Evolutionary conservation across 1,284 basidiomycete species (phyloP), one percentile per base, ranked within the genome.

Genomic region (Ustilago vetiveriae): DNA sequence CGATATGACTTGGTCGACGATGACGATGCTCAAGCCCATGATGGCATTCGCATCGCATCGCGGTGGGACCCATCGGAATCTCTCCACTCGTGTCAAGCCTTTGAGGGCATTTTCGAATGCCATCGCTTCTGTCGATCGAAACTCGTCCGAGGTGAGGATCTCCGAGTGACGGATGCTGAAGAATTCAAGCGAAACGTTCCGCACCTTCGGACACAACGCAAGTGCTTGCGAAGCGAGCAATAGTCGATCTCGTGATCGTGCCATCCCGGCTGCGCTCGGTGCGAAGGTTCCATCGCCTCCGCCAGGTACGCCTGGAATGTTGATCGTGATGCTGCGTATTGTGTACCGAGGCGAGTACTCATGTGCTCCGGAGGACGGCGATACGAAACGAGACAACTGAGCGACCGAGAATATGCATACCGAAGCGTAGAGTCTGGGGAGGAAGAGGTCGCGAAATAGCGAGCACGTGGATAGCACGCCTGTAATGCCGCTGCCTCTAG

Each of bases 221-320:
- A 66, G 30, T 4, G 56, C 63, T 6, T 43, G 38, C 1, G 63
- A 50, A 3, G 55, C 51, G 27, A 66, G 55, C n/a, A 49, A 14
- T 4, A 66, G 43, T 0, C 63, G 63, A 29, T 59, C 44, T 3
- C 51, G 51, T 10, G 51, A 55, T 10, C 40, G 30, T 14, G 30
- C 16, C 22, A 37, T 42, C 23, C 21, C 42, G 9, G 17, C 43
- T 3, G 29, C 22, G 4, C 16, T 37, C 21, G 19, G 17, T 6
- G 26, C 22, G 3, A 42, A 24, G 0, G 44, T 47, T 1, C 51
- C 56, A 44, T 58, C 51, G 5, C 56, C 57, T 2, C 57, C 64
- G 10, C 64, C 64, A 3, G 64, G 64, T 5, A 67, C 57, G 3
- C 64, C 64, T 6, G 57, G 53, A 23, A 67, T 67, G 41, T 67